Conservation (phyloP, 768 basidiomycete species). For the Pisolithus marmoratus region DNA sequence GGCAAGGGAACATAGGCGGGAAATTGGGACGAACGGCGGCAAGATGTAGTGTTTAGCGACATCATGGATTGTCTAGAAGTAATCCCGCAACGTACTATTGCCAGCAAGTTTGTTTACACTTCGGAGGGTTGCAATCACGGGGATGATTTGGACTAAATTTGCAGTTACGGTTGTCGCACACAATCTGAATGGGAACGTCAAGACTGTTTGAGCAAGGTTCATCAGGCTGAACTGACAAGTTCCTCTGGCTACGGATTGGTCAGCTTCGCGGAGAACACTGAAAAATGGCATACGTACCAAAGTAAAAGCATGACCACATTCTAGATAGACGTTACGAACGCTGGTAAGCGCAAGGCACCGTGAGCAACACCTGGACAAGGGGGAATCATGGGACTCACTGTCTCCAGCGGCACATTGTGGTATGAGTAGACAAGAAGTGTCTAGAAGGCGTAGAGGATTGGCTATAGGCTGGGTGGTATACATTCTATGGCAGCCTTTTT, state of each 20-base stretch:
- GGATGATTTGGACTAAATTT: constrained; percentile 53
- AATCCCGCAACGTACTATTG: constrained; percentile 39
- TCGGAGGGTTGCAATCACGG: constrained; percentile 32
- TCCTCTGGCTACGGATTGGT: constrained; percentile 32
- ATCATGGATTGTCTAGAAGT: not conserved
- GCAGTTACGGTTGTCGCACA: constrained; percentile 42
- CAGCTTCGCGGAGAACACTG: constrained; percentile 1
- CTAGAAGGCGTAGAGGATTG: not conserved
- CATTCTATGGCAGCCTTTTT: constrained; percentile 19
- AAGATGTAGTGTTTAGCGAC: not conserved
- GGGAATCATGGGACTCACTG: constrained; percentile 34
- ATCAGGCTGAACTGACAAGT: constrained; percentile 19
- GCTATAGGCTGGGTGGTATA: constrained; percentile 6
- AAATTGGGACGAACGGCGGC: not conserved
- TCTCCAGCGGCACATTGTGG: constrained; percentile 48
- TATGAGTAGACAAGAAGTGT: not conserved
- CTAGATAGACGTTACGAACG: constrained; percentile 42
- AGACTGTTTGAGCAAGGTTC: constrained; percentile 1
- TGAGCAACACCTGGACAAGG: constrained; percentile 1
- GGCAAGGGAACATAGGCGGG: not conserved
- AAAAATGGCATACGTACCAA: constrained; percentile 28
- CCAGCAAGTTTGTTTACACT: constrained; percentile 40
- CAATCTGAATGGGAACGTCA: constrained; percentile 31
- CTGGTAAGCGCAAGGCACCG: constrained; percentile 13
- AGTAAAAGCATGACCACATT: constrained; percentile 43